A percentile compares a stretch with the other conserved stretches of the same genome.
These are phyloP conservation scores for Ceratobasidium theobromae DNA, from an alignment of 1,284 basidiomycete species.

Conservation along the genomic window DNA sequence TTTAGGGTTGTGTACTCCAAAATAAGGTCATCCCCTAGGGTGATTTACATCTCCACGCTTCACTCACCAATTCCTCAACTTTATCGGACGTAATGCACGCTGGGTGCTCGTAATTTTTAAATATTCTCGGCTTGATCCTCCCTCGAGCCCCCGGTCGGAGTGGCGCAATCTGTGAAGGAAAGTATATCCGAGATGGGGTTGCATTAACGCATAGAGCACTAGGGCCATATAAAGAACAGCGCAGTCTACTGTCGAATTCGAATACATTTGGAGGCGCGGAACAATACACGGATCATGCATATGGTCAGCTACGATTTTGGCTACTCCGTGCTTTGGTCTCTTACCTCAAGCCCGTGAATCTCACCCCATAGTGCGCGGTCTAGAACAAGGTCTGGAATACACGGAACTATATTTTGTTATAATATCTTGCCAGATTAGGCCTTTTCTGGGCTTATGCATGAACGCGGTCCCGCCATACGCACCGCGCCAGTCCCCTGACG, in stretches of 20 bases:
- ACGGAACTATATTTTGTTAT: background rate
- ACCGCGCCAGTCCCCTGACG: background rate
- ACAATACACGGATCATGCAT: background rate
- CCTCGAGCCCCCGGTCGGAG: too few relatives aligned
- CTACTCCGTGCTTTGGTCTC: background rate
- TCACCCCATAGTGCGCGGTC: background rate
- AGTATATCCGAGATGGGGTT: too few relatives aligned
- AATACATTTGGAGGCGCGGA: background rate
- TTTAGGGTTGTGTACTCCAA: constrained; percentile 13
- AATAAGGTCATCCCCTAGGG: constrained; percentile 4
- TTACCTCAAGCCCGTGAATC: background rate
- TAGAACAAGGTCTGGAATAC: background rate
- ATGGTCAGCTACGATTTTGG: background rate
- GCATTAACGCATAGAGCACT: too few relatives aligned
- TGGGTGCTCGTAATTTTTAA: too few relatives aligned
- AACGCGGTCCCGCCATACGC: background rate
- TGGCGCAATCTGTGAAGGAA: too few relatives aligned
- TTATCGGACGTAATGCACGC: background rate
- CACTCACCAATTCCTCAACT: background rate
- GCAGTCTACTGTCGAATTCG: background rate
- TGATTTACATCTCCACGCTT: background rate
- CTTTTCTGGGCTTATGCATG: background rate
- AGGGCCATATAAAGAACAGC: too few relatives aligned
- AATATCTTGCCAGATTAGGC: background rate
- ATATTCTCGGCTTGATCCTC: too few relatives aligned